Evolutionary conservation across 2,329 filamentous ascomycete species (phyloP), one percentile per base, ranked within the genome.

Genomic region (Hypoxylon sp.): DNA sequence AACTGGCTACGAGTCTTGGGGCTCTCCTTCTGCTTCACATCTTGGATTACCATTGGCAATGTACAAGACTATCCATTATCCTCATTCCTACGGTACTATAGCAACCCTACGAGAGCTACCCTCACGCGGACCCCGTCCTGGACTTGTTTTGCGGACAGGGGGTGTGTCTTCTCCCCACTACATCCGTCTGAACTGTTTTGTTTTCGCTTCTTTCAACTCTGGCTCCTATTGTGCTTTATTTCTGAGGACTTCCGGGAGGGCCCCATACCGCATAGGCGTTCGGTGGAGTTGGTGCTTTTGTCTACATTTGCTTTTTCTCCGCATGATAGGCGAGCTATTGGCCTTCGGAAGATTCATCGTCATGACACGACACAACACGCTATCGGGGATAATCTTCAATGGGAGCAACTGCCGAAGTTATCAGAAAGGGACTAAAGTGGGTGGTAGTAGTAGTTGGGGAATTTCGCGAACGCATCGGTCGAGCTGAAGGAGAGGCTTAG

Each of bases 261-360:
- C 39, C 53, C 47, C 66, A 64, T 71, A 71, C 51, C 69, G 69
- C 69, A 71, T 65, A 65, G 69, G 69, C 69, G 69, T 71, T 71
- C 60, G 67, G 69, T 63, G 69, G 69, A 65, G 69, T 71, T 67
- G 55, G 39, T 63, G 60, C 50, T 63, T 57, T 69, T 53, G 53
- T 52, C 46, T 48, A 51, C 31, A 54, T 51, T 56, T 46, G 44
- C 37, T 14, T 52, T 50, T 56, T 60, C 37, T 35, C 60, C 42
- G 67, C 67, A 70, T 70, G 67, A 67, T 64, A 64, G 62, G 67
- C 58, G 48, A 56, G 63, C 52, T 54, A 48, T 59, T 59, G 50
- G 44, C 37, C 42, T 24, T 37, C n/a, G 51, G 53, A 55, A 56
- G 63, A 61, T 62, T 53, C 60, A 39, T 39, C 42, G 48, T 39